A percentile compares a stretch with the other conserved stretches of the same genome.
These are phyloP conservation scores for Suillus paluster DNA, from an alignment of 768 basidiomycete genomes.

Conservation along the genomic window DNA sequence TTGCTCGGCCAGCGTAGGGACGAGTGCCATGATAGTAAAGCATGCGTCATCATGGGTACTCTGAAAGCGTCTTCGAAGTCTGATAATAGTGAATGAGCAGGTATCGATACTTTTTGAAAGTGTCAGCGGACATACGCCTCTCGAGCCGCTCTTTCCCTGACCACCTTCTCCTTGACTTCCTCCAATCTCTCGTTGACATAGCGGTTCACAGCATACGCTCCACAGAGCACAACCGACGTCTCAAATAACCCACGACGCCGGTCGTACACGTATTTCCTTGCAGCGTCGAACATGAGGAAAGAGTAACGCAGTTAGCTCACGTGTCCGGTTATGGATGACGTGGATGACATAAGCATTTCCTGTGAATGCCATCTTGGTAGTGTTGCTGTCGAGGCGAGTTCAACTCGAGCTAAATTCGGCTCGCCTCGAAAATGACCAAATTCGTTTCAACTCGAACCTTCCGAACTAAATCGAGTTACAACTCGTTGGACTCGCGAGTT, in stretches of 20 bases:
- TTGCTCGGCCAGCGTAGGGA: constrained; percentile 68
- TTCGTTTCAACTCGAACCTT: no score
- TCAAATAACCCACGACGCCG: constrained; percentile 52
- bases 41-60: constrained; percentile 79
- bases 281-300: constrained; percentile 44
- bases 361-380: no score
- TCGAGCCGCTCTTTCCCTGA: constrained; percentile 62
- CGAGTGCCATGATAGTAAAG: constrained; percentile 72
- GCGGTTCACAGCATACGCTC: constrained; percentile 61
- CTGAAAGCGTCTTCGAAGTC: constrained; percentile 72
- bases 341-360: no score
- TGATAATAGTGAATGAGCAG: constrained; percentile 31
- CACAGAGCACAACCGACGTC: constrained; percentile 57
- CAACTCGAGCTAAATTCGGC: no score
- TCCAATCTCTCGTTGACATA: constrained; percentile 67
- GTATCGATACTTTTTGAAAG: constrained; percentile 3
- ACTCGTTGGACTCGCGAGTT: no score
- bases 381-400: no score
- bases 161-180: constrained; percentile 66
- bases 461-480: no score
- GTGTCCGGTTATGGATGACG: no score
- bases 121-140: constrained; percentile 60
- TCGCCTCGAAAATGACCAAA: no score
- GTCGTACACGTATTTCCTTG: constrained; percentile 53
- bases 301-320: background rate